Base-by-base conservation (phyloP, 192 early-diverging fungal genomes). In the Backusella australiensis region DNA sequence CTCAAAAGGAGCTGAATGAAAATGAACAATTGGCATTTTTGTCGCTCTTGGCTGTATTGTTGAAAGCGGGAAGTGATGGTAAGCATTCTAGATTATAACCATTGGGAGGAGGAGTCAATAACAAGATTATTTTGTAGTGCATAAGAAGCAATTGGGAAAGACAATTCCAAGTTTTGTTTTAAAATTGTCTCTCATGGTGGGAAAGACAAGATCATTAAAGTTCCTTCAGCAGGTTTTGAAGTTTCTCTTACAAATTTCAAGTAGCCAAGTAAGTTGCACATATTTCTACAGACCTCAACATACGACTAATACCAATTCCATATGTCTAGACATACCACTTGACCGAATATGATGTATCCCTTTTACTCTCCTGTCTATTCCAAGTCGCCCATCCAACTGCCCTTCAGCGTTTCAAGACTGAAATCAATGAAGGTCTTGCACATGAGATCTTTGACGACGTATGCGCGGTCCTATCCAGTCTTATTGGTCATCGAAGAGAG, bases 401-500 rank as follows among this genome's bases (percentile, higher is more conserved):
- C 34, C 56, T 21, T 7, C n/a, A 44, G 8, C 44, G 19, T 49
- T 67, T 78, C n/a, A 70, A 29, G 12, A 15, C 35, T 3, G 38
- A 65, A 19, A 32, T 75, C 36, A 80, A 71, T 7, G 29, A 56
- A n/a, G 49, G 75, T 9, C 46, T 69, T 34, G 78, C 85, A 56
- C 69, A 86, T 73, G 46, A 79, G 35, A 76, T 90, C 32, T 90
- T 89, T 75, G 82, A 86, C 23, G 79, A 77, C 14, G 34, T 89
- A 29, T 90, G 86, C 49, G 74, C 84, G 29, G 72, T 91, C 11
- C 72, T 93, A 41, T 77, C 81, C 14, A 85, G 85, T n/a, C 49
- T 90, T 29, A 63, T 89, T 6, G 71, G 82, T 8, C 78, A 82
- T 73, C 82, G 87, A 36, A 87, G 87, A 53, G 86, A 89, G 35